Conservation (phyloP, 441 rosid species). For the Jatropha podagrica region DNA sequence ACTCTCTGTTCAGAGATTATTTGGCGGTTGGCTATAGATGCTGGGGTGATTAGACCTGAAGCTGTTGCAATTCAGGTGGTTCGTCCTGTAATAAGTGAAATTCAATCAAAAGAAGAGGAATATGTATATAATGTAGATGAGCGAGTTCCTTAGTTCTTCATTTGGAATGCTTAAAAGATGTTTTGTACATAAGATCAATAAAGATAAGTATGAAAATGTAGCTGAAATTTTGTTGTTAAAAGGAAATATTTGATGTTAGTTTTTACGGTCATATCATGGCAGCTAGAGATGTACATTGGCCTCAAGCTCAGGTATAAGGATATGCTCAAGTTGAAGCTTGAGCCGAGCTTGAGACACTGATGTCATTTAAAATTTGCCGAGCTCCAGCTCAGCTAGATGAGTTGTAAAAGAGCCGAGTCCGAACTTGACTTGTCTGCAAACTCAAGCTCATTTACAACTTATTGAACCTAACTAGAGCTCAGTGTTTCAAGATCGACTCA, state of each 20-base stretch:
- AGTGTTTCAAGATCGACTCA: too few relatives aligned
- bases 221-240: conserved; percentile 75
- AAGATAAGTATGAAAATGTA: conserved; percentile 66
- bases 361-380: too few relatives aligned
- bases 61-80: conserved; percentile 71
- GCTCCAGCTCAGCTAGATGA: too few relatives aligned
- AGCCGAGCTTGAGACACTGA: too few relatives aligned
- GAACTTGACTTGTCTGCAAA: too few relatives aligned
- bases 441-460: too few relatives aligned
- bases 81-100: conserved; percentile 39
- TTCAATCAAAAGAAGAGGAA: conserved; percentile 37
- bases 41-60: conserved; percentile 63
- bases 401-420: too few relatives aligned
- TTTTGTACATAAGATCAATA: conserved; percentile 62
- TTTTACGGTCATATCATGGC: conserved; percentile 76
- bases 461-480: too few relatives aligned
- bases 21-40: conserved; percentile 72
- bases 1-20: conserved; percentile 66
- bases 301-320: too few relatives aligned
- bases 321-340: too few relatives aligned
- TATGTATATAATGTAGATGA: conserved; percentile 32
- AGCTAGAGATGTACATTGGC: conserved; percentile 31
- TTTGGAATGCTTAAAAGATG: conserved; percentile 70
- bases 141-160: conserved; percentile 67
- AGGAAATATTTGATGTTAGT: conserved; percentile 74